Conservation (phyloP, 129 eudicot species). For the Solidago caesia region DNA sequence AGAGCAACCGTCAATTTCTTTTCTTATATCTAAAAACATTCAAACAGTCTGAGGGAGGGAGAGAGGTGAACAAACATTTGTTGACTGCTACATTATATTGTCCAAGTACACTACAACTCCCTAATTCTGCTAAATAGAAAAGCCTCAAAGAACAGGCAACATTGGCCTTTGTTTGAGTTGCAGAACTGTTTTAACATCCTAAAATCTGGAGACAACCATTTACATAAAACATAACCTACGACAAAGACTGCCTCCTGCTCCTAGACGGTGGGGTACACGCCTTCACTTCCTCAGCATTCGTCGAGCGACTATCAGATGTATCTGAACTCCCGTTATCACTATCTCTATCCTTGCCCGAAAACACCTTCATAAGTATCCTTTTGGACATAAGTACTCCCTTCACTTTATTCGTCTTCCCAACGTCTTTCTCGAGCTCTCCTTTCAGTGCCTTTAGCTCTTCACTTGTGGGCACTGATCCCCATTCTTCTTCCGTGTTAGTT, state of each 20-base stretch:
- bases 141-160: constrained; percentile 17
- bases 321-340: constrained; percentile 88
- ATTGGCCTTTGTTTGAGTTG: background rate
- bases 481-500: constrained; percentile 79
- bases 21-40: no score
- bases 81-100: constrained; percentile 21
- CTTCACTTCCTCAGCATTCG: constrained; percentile 61
- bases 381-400: constrained; percentile 57
- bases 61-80: constrained; percentile 5
- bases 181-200: constrained; percentile 26
- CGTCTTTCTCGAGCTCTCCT: constrained; percentile 50
- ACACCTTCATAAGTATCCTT: constrained; percentile 65
- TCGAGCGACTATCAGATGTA: constrained; percentile 78
- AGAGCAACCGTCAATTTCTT: no score
- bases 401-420: constrained; percentile 25
- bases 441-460: constrained; percentile 70
- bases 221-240: constrained; percentile 34
- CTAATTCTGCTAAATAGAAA: constrained; percentile 15
- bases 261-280: constrained; percentile 54
- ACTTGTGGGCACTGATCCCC: constrained; percentile 63
- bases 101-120: constrained; percentile 20
- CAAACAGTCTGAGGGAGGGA: background rate
- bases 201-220: constrained; percentile 24
- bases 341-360: constrained; percentile 67
- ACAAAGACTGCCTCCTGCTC: constrained; percentile 62